Percentiles rank a stretch among this genome's conserved stretches.
These are phyloP conservation scores for Dioscorea dumetorum DNA, from an alignment of 106 monocot genomes.

Conservation along the genomic window DNA sequence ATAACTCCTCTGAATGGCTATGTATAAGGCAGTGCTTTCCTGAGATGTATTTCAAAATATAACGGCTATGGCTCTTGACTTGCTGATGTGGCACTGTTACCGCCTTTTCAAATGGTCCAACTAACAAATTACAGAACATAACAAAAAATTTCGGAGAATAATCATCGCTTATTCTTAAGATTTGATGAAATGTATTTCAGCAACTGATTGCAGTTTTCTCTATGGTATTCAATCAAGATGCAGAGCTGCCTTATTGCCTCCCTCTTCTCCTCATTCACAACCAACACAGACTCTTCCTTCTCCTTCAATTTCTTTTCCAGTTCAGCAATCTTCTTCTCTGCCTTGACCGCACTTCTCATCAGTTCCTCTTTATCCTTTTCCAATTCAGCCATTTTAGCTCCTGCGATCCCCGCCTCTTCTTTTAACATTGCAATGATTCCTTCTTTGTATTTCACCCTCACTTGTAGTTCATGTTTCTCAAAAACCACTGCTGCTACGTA, in stretches of 20 bases:
- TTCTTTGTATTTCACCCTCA: conserved; percentile 35
- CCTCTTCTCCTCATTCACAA: conserved; percentile 56
- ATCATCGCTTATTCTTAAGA: too few species aligned
- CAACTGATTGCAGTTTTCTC: background rate
- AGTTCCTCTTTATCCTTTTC: conserved; percentile 22
- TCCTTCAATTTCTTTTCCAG: conserved; percentile 29
- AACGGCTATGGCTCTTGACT: too few species aligned
- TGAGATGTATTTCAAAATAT: too few species aligned
- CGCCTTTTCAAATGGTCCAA: too few species aligned
- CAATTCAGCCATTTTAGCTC: conserved; percentile 20
- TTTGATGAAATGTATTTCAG: too few species aligned
- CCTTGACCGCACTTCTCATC: background rate
- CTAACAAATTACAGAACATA: too few species aligned
- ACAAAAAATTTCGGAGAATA: too few species aligned
- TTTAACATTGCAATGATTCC: conserved; percentile 23
- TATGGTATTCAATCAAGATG: conserved; percentile 47
- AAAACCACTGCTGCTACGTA: conserved; percentile 5
- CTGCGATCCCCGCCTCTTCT: conserved; percentile 15
- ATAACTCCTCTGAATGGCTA: too few species aligned
- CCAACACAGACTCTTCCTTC: conserved; percentile 22
- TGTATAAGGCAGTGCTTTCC: too few species aligned
- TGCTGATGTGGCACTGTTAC: too few species aligned
- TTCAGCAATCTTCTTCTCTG: conserved; percentile 17
- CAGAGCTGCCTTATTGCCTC: conserved; percentile 78
- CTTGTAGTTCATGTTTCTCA: conserved; percentile 29